Base-by-base conservation (phyloP, 2,329 filamentous ascomycete species). In the Aureobasidium leucospermi region DNA sequence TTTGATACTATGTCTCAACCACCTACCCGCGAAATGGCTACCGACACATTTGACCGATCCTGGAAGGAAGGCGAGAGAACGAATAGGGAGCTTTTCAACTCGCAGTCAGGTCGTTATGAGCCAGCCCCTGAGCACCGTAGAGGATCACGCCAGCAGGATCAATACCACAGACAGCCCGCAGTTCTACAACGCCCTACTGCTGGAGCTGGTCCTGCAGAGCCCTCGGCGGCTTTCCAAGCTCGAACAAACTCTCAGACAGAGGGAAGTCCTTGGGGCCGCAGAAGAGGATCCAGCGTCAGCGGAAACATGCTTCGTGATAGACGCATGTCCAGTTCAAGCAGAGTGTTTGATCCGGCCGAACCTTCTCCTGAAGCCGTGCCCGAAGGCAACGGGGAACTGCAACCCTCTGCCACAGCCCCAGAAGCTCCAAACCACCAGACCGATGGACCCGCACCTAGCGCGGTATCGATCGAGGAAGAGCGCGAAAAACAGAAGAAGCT, bases 51-150 rank as follows among this genome's bases (percentile, higher is more conserved):
- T 69, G 95, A 87, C 70, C 83, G 94, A 63, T 84, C 87, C 36
- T 96, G 89, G 86, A 83, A 88, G 67, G 90, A 96, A 49, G 65
- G 67, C 63, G 82, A 85, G 5, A 79, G 82, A 59, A 79, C 81
- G 10, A 85, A 84, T 63, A 81, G 89, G 60, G 92, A 97, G 71
- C 78, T 97, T 0, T 97, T 86, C 76, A 96, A 97, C 71, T 96
- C 93, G n/a, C 88, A 95, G 59, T 96, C 90, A 58, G 93, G 93
- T 16, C 87, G 90, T 53, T 96, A 96, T 66, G 93, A 97, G 70
- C 91, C 92, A 15, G 93, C 92, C 3, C 78, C 82, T 56, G 90
- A 96, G 59, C 78, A 76, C 63, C 86, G 91, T 39, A 85, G 90
- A 64, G 84, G 83, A 16, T 85, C 87, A 32, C 76, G 83, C 64